Evolutionary conservation across 1,139 yeast genomes (phyloP).

Genomic region (Diutina neorugosa): DNA sequence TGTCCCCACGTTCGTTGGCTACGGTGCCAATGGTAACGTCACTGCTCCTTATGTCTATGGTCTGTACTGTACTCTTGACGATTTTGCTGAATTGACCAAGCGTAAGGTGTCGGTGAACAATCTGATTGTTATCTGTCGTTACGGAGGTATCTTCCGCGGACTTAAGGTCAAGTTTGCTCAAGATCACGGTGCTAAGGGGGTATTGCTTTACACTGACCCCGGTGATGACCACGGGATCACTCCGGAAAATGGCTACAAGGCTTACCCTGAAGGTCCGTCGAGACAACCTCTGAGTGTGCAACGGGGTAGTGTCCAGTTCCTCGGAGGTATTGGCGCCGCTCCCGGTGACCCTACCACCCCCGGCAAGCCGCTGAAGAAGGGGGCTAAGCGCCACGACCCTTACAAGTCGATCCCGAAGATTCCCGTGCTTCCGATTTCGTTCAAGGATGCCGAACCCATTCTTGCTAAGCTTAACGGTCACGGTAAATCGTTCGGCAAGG

Average conservation of each 20-base stretch:
- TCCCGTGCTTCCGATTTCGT: slow-evolving; percentile 54
- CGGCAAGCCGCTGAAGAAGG: slow-evolving; percentile 63
- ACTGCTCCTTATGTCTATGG: slow-evolving; percentile 48
- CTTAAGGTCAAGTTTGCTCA: slow-evolving; percentile 59
- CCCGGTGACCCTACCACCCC: slow-evolving; percentile 94
- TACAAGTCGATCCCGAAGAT: slow-evolving; percentile 37
- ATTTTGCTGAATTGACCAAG: slow-evolving; percentile 32
- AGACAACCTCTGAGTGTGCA: slow-evolving; percentile 44
- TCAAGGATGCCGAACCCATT: slow-evolving; percentile 44
- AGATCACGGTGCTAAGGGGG: slow-evolving; percentile 49
- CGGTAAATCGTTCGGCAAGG: slow-evolving; percentile 17
- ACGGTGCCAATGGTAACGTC: slow-evolving; percentile 58
- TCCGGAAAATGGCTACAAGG: slow-evolving; percentile 35
- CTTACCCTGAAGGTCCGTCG: slow-evolving; percentile 61
- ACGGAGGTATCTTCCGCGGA: slow-evolving; percentile 52
- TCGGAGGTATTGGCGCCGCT: slow-evolving; percentile 41
- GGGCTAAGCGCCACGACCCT: slow-evolving; percentile 48
- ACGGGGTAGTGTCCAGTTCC: slow-evolving; percentile 32
- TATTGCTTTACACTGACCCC: slow-evolving; percentile 54
- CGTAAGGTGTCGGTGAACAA: slow-evolving; percentile 36
- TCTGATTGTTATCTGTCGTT: slow-evolving; percentile 47
- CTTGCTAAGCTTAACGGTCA: slow-evolving; percentile 40
- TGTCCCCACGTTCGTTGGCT: slow-evolving; percentile 55
- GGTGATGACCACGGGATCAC: slow-evolving; percentile 44
- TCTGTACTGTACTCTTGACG: slow-evolving; percentile 47